A percentile compares a stretch with the other conserved stretches of the same genome.
These are phyloP conservation scores for Arctostaphylos glauca DNA, from an alignment of 148 eudicot species.

Conservation along the genomic window DNA sequence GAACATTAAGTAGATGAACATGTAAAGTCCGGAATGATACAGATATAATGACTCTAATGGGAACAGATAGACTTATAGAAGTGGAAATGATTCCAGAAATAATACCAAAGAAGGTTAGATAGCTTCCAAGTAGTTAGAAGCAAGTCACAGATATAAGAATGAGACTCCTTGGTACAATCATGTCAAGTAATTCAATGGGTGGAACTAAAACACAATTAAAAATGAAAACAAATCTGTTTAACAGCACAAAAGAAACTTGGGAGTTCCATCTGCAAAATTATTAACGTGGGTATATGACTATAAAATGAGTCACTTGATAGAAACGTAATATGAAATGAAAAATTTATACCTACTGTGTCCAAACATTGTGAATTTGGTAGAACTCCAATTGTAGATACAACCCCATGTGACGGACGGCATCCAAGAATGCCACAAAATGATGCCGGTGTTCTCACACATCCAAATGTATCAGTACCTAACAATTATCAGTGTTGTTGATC, in stretches of 20 bases:
- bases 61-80: not conserved
- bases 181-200: not conserved
- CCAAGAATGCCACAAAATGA: conserved; percentile 87
- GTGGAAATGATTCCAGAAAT: not conserved
- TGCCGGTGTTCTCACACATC: conserved; percentile 80
- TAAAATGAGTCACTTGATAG: not conserved
- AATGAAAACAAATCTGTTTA: not conserved
- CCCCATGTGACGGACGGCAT: conserved; percentile 80
- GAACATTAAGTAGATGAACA: not conserved
- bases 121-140: not conserved
- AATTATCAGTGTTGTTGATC: conserved; percentile 3
- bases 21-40: not conserved
- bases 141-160: not conserved
- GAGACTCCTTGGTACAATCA: not conserved
- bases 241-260: conserved; percentile 9
- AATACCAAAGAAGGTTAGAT: not conserved
- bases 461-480: conserved; percentile 82
- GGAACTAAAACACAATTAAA: not conserved
- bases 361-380: conserved; percentile 79
- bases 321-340: not conserved
- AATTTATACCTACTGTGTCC: conserved; percentile 68
- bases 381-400: conserved; percentile 68
- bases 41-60: not conserved
- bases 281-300: not conserved
- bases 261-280: not conserved